Percentiles rank a stretch among this genome's conserved stretches.
phyloP scores from a whole-genome alignment of 2,329 filamentous ascomycete species.

The Aspergillus hortae region DNA sequence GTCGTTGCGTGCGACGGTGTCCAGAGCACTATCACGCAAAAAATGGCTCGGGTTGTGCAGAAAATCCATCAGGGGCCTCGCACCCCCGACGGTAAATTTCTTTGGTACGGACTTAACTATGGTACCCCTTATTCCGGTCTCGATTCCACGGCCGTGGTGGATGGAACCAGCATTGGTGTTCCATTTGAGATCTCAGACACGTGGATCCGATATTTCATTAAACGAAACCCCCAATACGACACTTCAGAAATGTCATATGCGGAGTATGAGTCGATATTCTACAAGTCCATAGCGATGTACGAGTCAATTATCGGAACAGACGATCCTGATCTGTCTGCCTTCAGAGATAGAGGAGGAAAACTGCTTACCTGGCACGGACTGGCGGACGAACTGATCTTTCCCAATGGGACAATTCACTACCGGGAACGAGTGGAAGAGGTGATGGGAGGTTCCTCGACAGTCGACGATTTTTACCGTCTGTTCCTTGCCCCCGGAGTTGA shows the following conservation, averaged over 20 bases:
- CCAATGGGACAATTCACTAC: slow-evolving; percentile 32
- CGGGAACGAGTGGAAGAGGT: no score
- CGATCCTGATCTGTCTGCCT: slow-evolving; percentile 34
- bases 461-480: slow-evolving; percentile 33
- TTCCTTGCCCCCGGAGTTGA: slow-evolving; percentile 39
- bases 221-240: slow-evolving; percentile 28
- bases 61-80: slow-evolving; percentile 2
- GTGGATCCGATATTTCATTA: slow-evolving; percentile 36
- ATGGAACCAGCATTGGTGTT: slow-evolving; percentile 18
- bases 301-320: slow-evolving; percentile 33
- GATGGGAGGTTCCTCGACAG: neutral
- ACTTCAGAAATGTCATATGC: slow-evolving; percentile 21
- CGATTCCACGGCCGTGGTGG: slow-evolving; percentile 16
- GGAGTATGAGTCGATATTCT: slow-evolving; percentile 22
- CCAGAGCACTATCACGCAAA: neutral
- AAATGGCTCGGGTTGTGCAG: neutral
- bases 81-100: slow-evolving; percentile 6
- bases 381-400: slow-evolving; percentile 34
- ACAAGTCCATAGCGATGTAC: slow-evolving; percentile 26
- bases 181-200: slow-evolving; percentile 28
- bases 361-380: slow-evolving; percentile 43
- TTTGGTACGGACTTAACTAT: slow-evolving; percentile 33
- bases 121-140: slow-evolving; percentile 19
- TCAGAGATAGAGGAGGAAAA: slow-evolving; percentile 34
- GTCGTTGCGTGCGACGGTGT: neutral